phyloP scores from a whole-genome alignment of 345 rosid species.

The Fremontodendron californicum region DNA sequence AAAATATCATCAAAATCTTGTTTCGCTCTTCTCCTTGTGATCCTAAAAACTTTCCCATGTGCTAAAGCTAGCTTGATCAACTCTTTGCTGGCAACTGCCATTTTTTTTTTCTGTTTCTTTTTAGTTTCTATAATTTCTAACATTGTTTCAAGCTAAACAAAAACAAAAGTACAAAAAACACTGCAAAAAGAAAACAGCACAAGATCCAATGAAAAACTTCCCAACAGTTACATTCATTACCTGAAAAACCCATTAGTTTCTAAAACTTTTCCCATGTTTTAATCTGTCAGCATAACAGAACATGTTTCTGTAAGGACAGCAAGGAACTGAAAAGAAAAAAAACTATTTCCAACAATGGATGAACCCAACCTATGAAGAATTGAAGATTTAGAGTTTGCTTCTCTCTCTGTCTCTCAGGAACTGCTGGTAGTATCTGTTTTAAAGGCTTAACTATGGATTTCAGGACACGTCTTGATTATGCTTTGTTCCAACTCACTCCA shows the following conservation, averaged over 20 bases:
- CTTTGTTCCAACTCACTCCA: slow-evolving; percentile 93
- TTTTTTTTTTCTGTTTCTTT: neutral
- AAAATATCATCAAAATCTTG: slow-evolving; percentile 1
- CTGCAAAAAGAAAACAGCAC: slow-evolving; percentile 3
- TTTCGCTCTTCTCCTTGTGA: neutral
- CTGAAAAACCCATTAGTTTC: slow-evolving; percentile 16
- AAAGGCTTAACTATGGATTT: slow-evolving; percentile 56
- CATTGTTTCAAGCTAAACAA: slow-evolving; percentile 15
- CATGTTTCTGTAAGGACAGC: neutral
- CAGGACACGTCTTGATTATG: slow-evolving; percentile 72
- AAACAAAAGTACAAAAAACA: slow-evolving; percentile 1
- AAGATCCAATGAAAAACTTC: slow-evolving; percentile 9
- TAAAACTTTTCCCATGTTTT: slow-evolving; percentile 23
- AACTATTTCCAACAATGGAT: slow-evolving; percentile 1
- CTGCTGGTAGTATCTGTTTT: slow-evolving; percentile 8
- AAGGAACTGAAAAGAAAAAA: neutral
- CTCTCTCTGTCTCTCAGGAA: slow-evolving; percentile 7
- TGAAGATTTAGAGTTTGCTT: slow-evolving; percentile 10
- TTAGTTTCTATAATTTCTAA: neutral
- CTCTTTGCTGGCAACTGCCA: slow-evolving; percentile 2
- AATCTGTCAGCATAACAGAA: slow-evolving; percentile 4
- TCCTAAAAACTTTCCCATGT: slow-evolving; percentile 3
- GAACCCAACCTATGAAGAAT: slow-evolving; percentile 2
- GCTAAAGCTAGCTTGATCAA: slow-evolving; percentile 6
- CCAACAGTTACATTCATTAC: neutral